phyloP scores from a whole-genome alignment of 2,329 filamentous ascomycete genomes.

The Graphilbum fragrans region DNA sequence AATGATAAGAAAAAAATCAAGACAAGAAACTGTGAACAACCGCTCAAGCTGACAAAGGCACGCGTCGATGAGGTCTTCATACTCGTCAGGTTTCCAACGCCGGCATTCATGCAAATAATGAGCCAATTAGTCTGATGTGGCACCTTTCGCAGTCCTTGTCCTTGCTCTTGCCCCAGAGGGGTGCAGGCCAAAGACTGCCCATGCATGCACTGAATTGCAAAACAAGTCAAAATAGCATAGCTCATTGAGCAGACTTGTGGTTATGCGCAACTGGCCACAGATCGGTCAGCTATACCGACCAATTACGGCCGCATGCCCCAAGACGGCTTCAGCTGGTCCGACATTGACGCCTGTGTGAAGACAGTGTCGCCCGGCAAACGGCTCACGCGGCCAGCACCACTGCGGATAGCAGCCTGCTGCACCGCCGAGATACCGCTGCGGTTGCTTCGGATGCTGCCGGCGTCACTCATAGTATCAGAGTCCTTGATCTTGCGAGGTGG shows the following conservation, averaged over 20 bases:
- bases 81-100: slow-evolving; percentile 2
- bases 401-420: slow-evolving; percentile 61
- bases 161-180: not conserved
- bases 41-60: not conserved
- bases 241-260: too few species aligned
- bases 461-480: slow-evolving; percentile 46
- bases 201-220: not conserved
- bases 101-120: slow-evolving; percentile 6
- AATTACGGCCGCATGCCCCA: slow-evolving; percentile 39
- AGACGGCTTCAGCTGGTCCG: slow-evolving; percentile 44
- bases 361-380: slow-evolving; percentile 72
- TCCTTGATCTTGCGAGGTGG: slow-evolving; percentile 65
- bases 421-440: slow-evolving; percentile 63
- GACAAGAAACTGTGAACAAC: not conserved
- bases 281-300: not conserved
- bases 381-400: slow-evolving; percentile 76
- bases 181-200: not conserved
- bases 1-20: not conserved
- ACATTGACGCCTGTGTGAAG: slow-evolving; percentile 60
- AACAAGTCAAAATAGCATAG: not conserved
- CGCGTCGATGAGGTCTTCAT: not conserved
- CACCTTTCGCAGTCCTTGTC: not conserved
- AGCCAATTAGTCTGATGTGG: not conserved
- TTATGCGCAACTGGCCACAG: too few species aligned
- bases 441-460: slow-evolving; percentile 60